Percentiles rank a stretch among this genome's conserved stretches.
These are phyloP conservation scores for Prunus campanulata DNA, from an alignment of 306 rosid genomes.

Conservation along the genomic window DNA sequence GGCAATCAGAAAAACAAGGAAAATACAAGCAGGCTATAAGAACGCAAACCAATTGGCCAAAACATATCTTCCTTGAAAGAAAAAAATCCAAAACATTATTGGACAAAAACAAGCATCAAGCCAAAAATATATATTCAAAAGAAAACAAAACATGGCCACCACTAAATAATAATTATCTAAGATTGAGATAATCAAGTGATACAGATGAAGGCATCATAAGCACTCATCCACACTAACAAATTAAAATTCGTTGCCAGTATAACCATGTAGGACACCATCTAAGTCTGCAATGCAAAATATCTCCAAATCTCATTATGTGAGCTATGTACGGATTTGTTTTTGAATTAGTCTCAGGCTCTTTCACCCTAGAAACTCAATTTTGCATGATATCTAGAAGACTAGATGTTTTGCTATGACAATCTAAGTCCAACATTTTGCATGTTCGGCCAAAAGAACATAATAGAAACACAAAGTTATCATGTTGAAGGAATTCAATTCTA, in stretches of 20 bases:
- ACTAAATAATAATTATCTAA: not conserved
- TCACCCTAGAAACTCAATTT: not conserved
- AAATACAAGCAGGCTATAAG: not conserved
- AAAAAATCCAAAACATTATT: not conserved
- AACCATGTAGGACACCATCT: not conserved
- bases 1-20: slow-evolving; percentile 10
- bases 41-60: not conserved
- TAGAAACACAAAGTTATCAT: not conserved
- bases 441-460: not conserved
- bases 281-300: not conserved
- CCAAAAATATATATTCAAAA: not conserved
- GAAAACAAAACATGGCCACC: not conserved
- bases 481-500: not conserved
- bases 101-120: not conserved
- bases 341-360: not conserved
- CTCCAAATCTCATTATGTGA: not conserved
- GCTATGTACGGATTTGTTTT: not conserved
- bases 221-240: not conserved
- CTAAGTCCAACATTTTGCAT: not conserved
- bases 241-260: not conserved
- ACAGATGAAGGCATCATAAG: not conserved
- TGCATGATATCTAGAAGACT: not conserved
- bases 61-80: not conserved
- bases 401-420: not conserved
- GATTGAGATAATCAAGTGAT: not conserved